Conservation (phyloP, 1,139 yeast genomes). For the Debaryomyces nepalensis region DNA sequence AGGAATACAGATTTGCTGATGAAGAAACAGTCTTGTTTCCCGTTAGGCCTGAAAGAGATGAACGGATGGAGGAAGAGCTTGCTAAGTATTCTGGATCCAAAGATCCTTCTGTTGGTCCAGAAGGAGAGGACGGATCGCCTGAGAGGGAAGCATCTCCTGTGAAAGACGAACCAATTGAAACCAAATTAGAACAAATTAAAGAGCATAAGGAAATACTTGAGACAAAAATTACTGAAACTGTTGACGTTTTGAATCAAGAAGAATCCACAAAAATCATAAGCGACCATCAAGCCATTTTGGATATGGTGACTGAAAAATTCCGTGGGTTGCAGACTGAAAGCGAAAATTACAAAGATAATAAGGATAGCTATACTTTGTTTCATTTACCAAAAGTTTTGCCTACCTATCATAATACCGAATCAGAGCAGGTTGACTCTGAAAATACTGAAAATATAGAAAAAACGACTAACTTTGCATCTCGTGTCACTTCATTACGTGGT, state of each 20-base stretch:
- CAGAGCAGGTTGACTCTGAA: conserved; percentile 18
- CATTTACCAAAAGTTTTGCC: conserved; percentile 80
- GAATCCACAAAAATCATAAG: conserved; percentile 35
- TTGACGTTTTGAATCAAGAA: conserved; percentile 35
- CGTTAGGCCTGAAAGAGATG: conserved; percentile 42
- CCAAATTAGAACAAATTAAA: conserved; percentile 34
- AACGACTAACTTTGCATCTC: conserved; percentile 17
- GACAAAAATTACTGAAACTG: conserved; percentile 34
- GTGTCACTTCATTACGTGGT: conserved; percentile 43
- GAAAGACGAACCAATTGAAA: conserved; percentile 38
- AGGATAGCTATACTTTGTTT: conserved; percentile 52
- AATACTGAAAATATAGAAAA: conserved; percentile 16
- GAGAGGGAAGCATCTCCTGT: conserved; percentile 34
- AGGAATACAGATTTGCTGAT: conserved; percentile 56
- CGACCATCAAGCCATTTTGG: conserved; percentile 40
- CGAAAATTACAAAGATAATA: conserved; percentile 14
- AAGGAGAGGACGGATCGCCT: conserved; percentile 17
- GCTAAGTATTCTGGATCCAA: conserved; percentile 13
- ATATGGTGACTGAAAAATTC: conserved; percentile 31
- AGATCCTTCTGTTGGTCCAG: conserved; percentile 21
- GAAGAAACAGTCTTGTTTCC: conserved; percentile 52
- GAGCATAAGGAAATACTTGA: conserved; percentile 37
- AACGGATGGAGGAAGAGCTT: conserved; percentile 15
- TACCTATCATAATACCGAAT: conserved; percentile 33
- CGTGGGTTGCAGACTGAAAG: conserved; percentile 26